Conservation (phyloP, 768 basidiomycete genomes). For the Tulasnella sp. region DNA sequence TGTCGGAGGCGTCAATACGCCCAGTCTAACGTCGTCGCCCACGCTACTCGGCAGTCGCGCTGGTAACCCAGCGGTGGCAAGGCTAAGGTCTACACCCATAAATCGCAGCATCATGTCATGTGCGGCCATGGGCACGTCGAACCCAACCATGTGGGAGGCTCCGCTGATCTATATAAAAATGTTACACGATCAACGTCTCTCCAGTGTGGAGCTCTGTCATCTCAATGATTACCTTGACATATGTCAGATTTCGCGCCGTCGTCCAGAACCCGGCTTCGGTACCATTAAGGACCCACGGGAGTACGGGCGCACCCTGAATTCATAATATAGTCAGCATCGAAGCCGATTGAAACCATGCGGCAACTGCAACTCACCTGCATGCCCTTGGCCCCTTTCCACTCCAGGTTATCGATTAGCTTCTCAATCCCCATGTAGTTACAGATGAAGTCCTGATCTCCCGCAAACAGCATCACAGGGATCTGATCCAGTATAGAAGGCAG, state of each 20-base stretch:
- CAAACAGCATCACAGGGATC: slow-evolving; percentile 83
- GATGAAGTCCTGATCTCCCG: slow-evolving; percentile 90
- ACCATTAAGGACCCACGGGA: slow-evolving; percentile 65
- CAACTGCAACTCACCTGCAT: slow-evolving; percentile 51
- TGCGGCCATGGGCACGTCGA: slow-evolving; percentile 72
- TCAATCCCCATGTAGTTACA: slow-evolving; percentile 94
- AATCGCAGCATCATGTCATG: slow-evolving; percentile 99
- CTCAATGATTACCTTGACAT: slow-evolving; percentile 56
- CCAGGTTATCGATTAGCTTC: slow-evolving; percentile 65
- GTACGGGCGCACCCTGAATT: slow-evolving; percentile 40
- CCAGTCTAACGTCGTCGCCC: slow-evolving; percentile 53
- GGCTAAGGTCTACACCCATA: slow-evolving; percentile 79
- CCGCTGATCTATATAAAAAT: slow-evolving; percentile 56
- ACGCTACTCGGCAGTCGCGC: slow-evolving; percentile 72
- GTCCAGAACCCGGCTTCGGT: slow-evolving; percentile 86
- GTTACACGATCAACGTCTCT: background rate
- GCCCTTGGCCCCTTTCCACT: slow-evolving; percentile 78
- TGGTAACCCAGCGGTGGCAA: slow-evolving; percentile 55
- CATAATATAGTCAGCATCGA: background rate
- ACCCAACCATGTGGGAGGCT: slow-evolving; percentile 93
- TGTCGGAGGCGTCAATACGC: slow-evolving; percentile 40
- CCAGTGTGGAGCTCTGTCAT: background rate
- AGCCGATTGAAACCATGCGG: background rate
- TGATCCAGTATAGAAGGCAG: slow-evolving; percentile 67
- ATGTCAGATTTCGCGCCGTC: slow-evolving; percentile 78